phyloP scores from a whole-genome alignment of 2,329 filamentous ascomycete species.

The Juglanconis oblonga region DNA sequence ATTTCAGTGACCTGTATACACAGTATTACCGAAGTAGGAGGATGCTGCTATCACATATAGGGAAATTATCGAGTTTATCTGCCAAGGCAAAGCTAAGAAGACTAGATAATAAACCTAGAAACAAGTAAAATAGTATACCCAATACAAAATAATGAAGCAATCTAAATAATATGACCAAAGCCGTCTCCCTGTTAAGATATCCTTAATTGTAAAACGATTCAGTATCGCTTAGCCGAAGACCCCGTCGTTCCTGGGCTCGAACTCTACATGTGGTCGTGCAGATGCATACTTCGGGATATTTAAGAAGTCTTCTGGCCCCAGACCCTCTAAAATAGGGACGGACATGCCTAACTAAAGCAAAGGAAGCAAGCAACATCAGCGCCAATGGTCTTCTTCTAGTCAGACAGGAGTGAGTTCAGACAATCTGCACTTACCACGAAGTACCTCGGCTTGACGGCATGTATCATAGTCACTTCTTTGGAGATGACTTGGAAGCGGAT shows the following conservation, averaged over 20 bases:
- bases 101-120: too few relatives aligned
- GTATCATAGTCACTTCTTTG: conserved; percentile 18
- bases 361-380: not conserved
- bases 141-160: too few relatives aligned
- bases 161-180: too few relatives aligned
- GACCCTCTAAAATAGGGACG: conserved; percentile 2
- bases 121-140: too few relatives aligned
- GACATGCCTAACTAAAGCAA: conserved; percentile 6
- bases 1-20: too few relatives aligned
- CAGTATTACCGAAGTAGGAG: too few relatives aligned
- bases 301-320: not conserved
- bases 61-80: too few relatives aligned
- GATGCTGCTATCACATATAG: too few relatives aligned
- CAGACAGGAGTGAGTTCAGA: not conserved
- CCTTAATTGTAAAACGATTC: too few relatives aligned
- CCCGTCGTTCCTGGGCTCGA: conserved; percentile 18
- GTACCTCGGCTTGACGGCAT: conserved; percentile 17
- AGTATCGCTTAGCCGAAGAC: conserved; percentile 17
- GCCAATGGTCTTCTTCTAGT: too few relatives aligned
- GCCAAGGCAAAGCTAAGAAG: too few relatives aligned
- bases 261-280: conserved; percentile 18
- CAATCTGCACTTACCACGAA: conserved; percentile 15
- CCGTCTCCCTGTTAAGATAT: too few relatives aligned
- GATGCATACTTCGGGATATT: conserved; percentile 10
- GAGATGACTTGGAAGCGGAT: conserved; percentile 16